Percentiles rank a stretch among this genome's conserved stretches.
Conservation (phyloP, 192 early-diverging fungal species). For the Mortierella hygrophila region DNA sequence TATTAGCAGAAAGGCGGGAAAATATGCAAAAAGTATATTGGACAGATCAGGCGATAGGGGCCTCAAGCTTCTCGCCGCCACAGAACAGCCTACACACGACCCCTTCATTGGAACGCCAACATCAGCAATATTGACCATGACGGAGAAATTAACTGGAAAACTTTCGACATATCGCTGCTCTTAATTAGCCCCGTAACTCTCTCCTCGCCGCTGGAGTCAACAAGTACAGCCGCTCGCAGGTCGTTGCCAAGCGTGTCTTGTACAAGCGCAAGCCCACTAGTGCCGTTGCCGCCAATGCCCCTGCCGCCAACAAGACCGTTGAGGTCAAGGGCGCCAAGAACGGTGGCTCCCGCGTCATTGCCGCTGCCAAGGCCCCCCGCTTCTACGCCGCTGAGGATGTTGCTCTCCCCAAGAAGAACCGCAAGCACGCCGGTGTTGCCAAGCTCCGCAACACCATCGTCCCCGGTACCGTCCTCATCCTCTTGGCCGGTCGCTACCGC, state of each 20-base stretch:
- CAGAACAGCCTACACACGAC: neutral
- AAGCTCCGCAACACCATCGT: conserved; percentile 92
- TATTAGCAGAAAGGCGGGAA: neutral
- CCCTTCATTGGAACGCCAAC: neutral
- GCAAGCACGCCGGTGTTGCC: conserved; percentile 79
- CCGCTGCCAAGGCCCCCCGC: conserved; percentile 75
- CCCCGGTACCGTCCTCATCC: conserved; percentile 97
- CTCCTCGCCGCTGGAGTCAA: conserved; percentile 87
- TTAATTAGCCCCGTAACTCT: conserved; percentile 75
- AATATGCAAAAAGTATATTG: neutral
- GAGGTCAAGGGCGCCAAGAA: conserved; percentile 88
- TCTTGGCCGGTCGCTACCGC: conserved; percentile 93
- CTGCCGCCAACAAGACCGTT: conserved; percentile 69
- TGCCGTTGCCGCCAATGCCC: conserved; percentile 66
- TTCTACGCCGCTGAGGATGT: conserved; percentile 92
- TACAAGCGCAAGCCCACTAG: conserved; percentile 82
- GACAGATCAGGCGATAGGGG: neutral
- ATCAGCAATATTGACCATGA: neutral
- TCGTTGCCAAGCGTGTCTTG: conserved; percentile 88
- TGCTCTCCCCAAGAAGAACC: conserved; percentile 80
- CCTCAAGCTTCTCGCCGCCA: neutral
- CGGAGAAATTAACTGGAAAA: neutral
- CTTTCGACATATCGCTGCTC: neutral
- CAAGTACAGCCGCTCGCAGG: conserved; percentile 85
- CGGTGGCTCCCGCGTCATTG: conserved; percentile 77